These are phyloP conservation scores for Exophiala xenobiotica DNA, from an alignment of 2,329 filamentous ascomycete species.

Conservation along the genomic window DNA sequence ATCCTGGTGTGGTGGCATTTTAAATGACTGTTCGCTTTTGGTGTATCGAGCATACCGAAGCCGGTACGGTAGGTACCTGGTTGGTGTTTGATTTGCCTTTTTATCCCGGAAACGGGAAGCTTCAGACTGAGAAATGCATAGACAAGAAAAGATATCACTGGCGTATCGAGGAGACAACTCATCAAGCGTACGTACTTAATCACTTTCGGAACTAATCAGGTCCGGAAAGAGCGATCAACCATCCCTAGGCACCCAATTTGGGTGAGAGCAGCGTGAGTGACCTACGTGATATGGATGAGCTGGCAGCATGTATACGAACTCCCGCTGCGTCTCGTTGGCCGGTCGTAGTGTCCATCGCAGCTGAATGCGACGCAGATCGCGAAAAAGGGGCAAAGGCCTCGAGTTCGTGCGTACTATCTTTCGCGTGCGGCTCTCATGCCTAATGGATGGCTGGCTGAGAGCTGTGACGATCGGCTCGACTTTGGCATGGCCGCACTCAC, in stretches of 20 bases:
- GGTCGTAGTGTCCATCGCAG: not conserved
- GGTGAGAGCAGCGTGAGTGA: too few relatives aligned
- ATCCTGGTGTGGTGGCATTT: not conserved
- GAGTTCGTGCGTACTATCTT: too few relatives aligned
- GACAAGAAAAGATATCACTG: not conserved
- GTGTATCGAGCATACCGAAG: not conserved
- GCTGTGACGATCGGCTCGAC: not conserved
- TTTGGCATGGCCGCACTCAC: not conserved
- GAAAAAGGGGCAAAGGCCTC: too few relatives aligned
- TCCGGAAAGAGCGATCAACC: not conserved
- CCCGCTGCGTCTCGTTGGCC: not conserved
- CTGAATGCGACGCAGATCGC: not conserved
- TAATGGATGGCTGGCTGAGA: slow-evolving; percentile 4
- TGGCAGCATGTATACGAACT: not conserved
- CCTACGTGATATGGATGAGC: slow-evolving; percentile 3
- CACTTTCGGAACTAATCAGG: not conserved
- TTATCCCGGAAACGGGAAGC: not conserved
- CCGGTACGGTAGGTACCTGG: too few relatives aligned
- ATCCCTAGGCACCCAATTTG: not conserved
- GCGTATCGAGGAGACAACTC: not conserved
- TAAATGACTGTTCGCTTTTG: not conserved
- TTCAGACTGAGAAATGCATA: not conserved
- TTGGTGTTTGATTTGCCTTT: too few relatives aligned
- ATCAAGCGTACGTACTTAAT: not conserved
- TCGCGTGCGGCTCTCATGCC: not conserved